Conservation (phyloP, 345 rosid genomes). For the Acer saccharum region DNA sequence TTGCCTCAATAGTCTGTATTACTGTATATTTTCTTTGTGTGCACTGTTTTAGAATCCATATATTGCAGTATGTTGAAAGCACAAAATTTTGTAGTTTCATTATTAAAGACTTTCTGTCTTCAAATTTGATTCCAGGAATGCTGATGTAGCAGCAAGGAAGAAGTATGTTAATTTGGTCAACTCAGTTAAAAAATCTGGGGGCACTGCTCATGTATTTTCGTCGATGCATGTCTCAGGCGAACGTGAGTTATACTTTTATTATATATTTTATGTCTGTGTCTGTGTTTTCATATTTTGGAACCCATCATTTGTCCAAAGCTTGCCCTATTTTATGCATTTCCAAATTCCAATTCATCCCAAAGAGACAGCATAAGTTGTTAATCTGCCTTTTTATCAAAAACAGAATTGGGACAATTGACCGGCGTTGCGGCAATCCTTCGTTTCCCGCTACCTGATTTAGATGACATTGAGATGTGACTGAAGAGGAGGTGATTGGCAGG, state of each 20-base stretch:
- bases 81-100: background rate
- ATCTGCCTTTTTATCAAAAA: background rate
- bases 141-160: conserved; percentile 60
- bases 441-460: conserved; percentile 93
- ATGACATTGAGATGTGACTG: conserved; percentile 90
- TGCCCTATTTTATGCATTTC: no score
- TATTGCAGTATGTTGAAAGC: background rate
- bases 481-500: background rate
- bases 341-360: no score
- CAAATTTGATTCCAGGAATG: conserved; percentile 54
- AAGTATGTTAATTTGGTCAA: conserved; percentile 74
- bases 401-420: conserved; percentile 83
- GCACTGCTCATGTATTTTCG: conserved; percentile 77
- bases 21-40: background rate
- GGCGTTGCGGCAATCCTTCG: conserved; percentile 95
- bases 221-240: conserved; percentile 96
- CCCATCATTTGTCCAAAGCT: no score
- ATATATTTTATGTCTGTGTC: background rate
- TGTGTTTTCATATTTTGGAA: background rate
- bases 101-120: background rate
- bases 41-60: background rate
- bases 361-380: background rate
- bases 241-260: conserved; percentile 49
- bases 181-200: conserved; percentile 80
- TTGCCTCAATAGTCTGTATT: background rate